These are phyloP conservation scores for Boletus fagicola DNA, from an alignment of 768 basidiomycete genomes.

Conservation along the genomic window DNA sequence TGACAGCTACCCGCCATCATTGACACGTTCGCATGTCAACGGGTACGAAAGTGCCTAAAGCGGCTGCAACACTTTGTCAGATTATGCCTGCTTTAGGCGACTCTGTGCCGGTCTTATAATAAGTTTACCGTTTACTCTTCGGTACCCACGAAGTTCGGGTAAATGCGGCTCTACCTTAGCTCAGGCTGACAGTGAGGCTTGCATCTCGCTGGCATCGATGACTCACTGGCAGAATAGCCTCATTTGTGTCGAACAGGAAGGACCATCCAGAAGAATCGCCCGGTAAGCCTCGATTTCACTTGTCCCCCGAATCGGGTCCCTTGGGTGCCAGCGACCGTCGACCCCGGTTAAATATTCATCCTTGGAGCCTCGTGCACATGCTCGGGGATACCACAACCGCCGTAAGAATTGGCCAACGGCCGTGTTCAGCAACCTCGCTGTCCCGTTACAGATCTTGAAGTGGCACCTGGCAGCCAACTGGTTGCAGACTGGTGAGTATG, in stretches of 20 bases:
- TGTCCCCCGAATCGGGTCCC: neutral
- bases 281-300: neutral
- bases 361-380: neutral
- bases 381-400: neutral
- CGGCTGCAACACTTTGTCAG: neutral
- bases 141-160: neutral
- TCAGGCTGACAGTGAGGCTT: no score
- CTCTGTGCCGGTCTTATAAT: no score
- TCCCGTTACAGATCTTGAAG: neutral
- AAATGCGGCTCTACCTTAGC: neutral
- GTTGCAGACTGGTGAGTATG: neutral
- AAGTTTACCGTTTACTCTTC: no score
- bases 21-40: neutral
- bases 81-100: neutral
- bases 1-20: neutral
- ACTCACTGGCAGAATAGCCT: neutral
- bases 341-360: neutral
- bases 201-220: neutral
- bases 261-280: neutral
- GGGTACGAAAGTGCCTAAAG: no score
- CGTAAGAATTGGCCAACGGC: neutral
- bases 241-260: neutral
- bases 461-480: neutral
- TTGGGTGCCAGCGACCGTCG: neutral
- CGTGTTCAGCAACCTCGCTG: neutral